Evolutionary conservation across 192 early-diverging fungal genomes (phyloP), one percentile per base, ranked within the genome.

Genomic region (Podila epigama): DNA sequence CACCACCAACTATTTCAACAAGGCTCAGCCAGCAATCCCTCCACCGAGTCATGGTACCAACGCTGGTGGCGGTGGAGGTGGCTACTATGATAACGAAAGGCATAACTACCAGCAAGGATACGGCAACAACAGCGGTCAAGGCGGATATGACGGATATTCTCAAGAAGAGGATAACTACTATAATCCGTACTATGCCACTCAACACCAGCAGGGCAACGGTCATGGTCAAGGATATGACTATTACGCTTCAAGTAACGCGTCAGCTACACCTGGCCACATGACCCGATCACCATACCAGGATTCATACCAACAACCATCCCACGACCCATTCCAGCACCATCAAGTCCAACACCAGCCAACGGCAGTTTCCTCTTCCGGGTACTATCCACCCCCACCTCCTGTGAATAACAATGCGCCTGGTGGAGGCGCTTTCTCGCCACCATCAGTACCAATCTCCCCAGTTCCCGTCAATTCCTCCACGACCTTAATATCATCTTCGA

Each of bases 161-260:
- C 50, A 40, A 18, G 18, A 22, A 5, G 40, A 61, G 58, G 70
- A 75, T 33, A 58, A 66, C 1, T 75, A 66, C 22, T 66, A 75
- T n/a, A 66, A 75, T 35, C 63, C 63, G 0, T 48, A 75, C 51
- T 75, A 75, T 29, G 70, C 64, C 52, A 54, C 10, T 2, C 40
- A 58, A 22, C 29, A 57, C 4, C 16, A 12, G 16, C 29, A 33
- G 22, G 40, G 28, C 20, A 20, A 32, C 35, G 41, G 60, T n/a
- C 40, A 42, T 40, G 31, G 29, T 5, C 60, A 22, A 10, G 42
- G 44, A 13, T 34, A 62, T 16, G 42, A 42, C 10, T 36, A 54
- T 22, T 25, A 48, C 44, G n/a, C 44, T 4, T 9, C 0, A 10
- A 48, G n/a, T 48, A 48, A 48, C 25, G 44, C 20, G 5, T 48